phyloP scores from a whole-genome alignment of 164 flowering plant species.

The Akebia trifoliata region DNA sequence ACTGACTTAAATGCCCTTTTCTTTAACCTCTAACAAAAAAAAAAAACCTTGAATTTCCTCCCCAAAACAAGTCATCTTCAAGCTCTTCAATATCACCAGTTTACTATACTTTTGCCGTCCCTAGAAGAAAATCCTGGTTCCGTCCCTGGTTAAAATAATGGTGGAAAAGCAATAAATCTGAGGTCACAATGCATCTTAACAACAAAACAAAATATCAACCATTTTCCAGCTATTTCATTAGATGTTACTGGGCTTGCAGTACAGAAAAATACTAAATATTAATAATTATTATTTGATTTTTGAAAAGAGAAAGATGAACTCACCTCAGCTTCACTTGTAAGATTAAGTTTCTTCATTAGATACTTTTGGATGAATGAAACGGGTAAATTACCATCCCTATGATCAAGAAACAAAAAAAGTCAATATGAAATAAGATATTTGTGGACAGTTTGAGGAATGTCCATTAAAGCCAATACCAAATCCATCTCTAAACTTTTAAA shows the following conservation, averaged over 20 bases:
- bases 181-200: too few relatives aligned
- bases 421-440: background rate
- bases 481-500: background rate
- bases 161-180: too few relatives aligned
- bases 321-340: slow-evolving; percentile 80
- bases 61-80: too few relatives aligned
- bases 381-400: slow-evolving; percentile 75
- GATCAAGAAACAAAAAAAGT: slow-evolving; percentile 12
- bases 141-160: too few relatives aligned
- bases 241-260: background rate
- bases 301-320: slow-evolving; percentile 11
- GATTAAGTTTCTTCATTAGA: slow-evolving; percentile 67
- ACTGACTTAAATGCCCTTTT: too few relatives aligned
- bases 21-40: too few relatives aligned
- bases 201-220: too few relatives aligned
- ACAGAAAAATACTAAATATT: background rate
- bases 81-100: too few relatives aligned
- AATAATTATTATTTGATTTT: background rate
- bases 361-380: slow-evolving; percentile 80
- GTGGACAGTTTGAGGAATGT: background rate
- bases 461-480: background rate
- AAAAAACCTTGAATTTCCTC: too few relatives aligned
- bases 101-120: too few relatives aligned
- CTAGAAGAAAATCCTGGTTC: too few relatives aligned
- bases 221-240: too few relatives aligned